Evolutionary conservation across 2,329 filamentous ascomycete species (phyloP).

Genomic region (Pseudogymnoascus sp.): DNA sequence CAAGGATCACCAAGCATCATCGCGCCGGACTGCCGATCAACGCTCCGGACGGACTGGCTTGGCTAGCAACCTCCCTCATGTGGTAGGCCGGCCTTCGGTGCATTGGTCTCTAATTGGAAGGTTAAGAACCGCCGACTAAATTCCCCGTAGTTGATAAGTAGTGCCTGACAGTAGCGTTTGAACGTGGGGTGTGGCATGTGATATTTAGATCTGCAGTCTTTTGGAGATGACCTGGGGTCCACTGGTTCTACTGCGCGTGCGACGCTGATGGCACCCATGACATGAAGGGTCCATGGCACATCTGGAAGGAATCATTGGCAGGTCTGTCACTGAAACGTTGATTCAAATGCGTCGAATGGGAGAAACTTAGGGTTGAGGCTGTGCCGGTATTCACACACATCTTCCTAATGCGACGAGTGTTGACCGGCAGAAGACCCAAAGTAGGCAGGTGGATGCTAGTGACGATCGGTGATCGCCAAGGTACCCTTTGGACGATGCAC

Average conservation of each 20-base stretch:
- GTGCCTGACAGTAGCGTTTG: neutral
- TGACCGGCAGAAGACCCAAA: slow-evolving; percentile 1
- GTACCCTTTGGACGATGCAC: neutral
- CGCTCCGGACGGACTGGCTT: neutral
- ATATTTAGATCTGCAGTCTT: slow-evolving; percentile 1
- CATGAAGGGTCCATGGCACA: neutral
- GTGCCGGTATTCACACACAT: neutral
- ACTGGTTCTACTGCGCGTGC: neutral
- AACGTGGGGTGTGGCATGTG: neutral
- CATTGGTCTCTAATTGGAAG: slow-evolving; percentile 1
- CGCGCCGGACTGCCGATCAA: neutral
- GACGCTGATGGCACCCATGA: neutral
- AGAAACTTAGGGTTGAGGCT: neutral
- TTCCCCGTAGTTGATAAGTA: slow-evolving; percentile 1
- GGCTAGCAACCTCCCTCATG: slow-evolving; percentile 3
- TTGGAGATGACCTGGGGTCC: slow-evolving; percentile 1
- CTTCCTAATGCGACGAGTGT: neutral
- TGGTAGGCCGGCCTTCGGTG: neutral
- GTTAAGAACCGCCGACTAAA: neutral
- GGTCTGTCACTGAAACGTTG: neutral
- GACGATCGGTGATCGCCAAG: neutral
- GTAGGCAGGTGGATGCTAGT: neutral
- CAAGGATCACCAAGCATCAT: slow-evolving; percentile 1
- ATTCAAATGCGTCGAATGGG: neutral
- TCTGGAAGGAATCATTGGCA: neutral